Base-by-base conservation (phyloP, 169 alveolate species). In the Toxoplasma gondii region DNA sequence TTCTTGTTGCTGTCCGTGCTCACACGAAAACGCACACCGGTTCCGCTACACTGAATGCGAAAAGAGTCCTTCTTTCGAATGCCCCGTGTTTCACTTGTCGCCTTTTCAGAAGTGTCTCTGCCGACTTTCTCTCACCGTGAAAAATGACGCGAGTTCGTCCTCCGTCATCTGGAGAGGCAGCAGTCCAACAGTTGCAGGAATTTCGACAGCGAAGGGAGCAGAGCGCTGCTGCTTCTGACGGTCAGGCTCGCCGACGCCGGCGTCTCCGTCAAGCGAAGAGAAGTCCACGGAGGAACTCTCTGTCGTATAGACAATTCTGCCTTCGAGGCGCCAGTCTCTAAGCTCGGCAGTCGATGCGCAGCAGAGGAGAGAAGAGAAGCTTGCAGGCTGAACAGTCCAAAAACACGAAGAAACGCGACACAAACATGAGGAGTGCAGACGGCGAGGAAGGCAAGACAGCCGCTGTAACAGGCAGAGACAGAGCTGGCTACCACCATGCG, bases 321-420 rank as follows among this genome's bases (percentile, higher is more conserved):
- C 84, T 12, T 34, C 84, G 44, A 74, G 24, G 43, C 43, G 43
- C 84, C 84, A 74, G 45, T 36, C 44, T 41, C 84, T 12, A 1
- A 74, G 43, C 84, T 31, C 84, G 39, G 43, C 44, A 31, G 84
- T 74, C 44, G 84, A 74, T 2, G 84, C n/a, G 84, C 84, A 74
- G 9, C 49, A 74, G 84, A 74, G 84, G 39, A 44, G 84, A 17
- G 43, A 36, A 4, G 45, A 17, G 74, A 64, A 64, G 22, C 74
- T 64, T 64, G 74, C 74, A 27, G 74, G 74, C 74, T 64, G 74
- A 4, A 27, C n/a, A 27, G 22, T 7, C n/a, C 24, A 64, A 4
- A 16, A 4, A 4, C 9, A 64, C 24, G n/a, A 7, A 64, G 74
- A 64, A 4, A 64, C 7, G 22, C 74, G 74, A 7, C n/a, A 4